A percentile compares a stretch with the other conserved stretches of the same genome.
phyloP scores from a whole-genome alignment of 2,329 filamentous ascomycete species.

The Penicillium sp. region DNA sequence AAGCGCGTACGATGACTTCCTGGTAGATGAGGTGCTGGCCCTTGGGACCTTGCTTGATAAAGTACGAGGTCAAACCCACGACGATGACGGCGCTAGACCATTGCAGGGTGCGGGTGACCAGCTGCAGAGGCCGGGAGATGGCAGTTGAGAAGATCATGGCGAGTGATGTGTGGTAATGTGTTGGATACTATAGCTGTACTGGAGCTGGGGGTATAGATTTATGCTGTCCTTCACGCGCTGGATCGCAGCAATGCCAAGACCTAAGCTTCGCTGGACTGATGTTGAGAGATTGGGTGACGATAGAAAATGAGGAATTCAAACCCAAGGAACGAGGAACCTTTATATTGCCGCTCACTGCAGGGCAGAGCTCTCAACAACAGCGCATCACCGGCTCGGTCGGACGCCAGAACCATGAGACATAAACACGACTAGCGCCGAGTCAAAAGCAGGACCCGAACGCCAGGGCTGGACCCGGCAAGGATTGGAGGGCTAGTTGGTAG shows the following conservation, averaged over 20 bases:
- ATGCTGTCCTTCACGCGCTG: neutral
- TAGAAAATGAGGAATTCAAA: neutral
- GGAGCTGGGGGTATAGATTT: neutral
- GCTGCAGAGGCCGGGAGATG: slow-evolving; percentile 35
- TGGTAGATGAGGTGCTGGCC: slow-evolving; percentile 27
- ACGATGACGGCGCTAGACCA: slow-evolving; percentile 30
- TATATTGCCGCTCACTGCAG: neutral
- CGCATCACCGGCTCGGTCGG: slow-evolving; percentile 1
- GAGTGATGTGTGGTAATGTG: neutral
- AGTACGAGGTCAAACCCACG: slow-evolving; percentile 26
- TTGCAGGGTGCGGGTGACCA: slow-evolving; percentile 24
- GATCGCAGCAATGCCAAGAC: neutral
- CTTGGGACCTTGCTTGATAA: slow-evolving; percentile 21
- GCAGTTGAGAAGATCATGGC: slow-evolving; percentile 28
- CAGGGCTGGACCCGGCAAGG: slow-evolving; percentile 15
- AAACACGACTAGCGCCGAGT: slow-evolving; percentile 19
- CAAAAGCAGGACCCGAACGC: slow-evolving; percentile 11
- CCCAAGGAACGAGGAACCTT: slow-evolving; percentile 10
- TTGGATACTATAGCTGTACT: neutral
- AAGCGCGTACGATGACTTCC: slow-evolving; percentile 25
- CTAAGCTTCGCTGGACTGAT: neutral
- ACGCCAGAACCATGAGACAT: slow-evolving; percentile 18
- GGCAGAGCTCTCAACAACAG: neutral
- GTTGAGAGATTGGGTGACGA: neutral
- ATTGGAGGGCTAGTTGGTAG: neutral